Base-by-base conservation (phyloP, 495 filamentous ascomycete species). In the Umbilicaria muhlenbergii region DNA sequence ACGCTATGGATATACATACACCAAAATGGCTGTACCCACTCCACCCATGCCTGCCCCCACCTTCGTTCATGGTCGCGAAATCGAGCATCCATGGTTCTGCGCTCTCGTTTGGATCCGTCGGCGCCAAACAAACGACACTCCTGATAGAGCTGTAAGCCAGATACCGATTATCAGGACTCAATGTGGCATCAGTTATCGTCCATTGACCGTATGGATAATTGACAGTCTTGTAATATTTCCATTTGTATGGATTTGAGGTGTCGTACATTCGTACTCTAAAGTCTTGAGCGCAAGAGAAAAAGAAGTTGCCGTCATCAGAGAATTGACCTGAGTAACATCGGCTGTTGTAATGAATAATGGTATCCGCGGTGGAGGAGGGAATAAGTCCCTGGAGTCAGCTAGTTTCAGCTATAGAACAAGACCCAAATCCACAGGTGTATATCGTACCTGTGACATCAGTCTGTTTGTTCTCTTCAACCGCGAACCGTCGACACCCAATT, bases 211-310 rank as follows among this genome's bases (percentile, higher is more conserved):
- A 80, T 3, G 84, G 82, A 62, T 93, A 93, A 15, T 71, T 62
- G 10, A 89, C 86, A 0, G 83, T 88, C 61, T 95, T 96, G 63
- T 95, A 95, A 58, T 94, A 87, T 53, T 79, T 80, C 91, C 91
- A 98, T 42, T 83, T 74, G 57, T 88, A 92, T 0, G 91, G 91
- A 46, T 95, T 94, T 1, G 86, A 92, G 0, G 91, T 95, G 56
- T 98, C 91, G 58, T 96, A 98, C 82, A 98, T 86, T 16, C 88
- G 80, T 12, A 98, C 86, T 43, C 74, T 77, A 61, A 91, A 94
- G 57, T 98, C 88, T 58, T 95, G 88, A 17, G 78, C 80, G 51
- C 82, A 89, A n/a, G 80, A 80, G 58, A 94, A 98, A 61, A 94
- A 98, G 64, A 95, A 95, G 63, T 94, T 94, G 5, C 91, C 91